Evolutionary conservation across 2,329 filamentous ascomycete genomes (phyloP), one percentile per base, ranked within the genome.

Genomic region (Fusarium haematococcum): DNA sequence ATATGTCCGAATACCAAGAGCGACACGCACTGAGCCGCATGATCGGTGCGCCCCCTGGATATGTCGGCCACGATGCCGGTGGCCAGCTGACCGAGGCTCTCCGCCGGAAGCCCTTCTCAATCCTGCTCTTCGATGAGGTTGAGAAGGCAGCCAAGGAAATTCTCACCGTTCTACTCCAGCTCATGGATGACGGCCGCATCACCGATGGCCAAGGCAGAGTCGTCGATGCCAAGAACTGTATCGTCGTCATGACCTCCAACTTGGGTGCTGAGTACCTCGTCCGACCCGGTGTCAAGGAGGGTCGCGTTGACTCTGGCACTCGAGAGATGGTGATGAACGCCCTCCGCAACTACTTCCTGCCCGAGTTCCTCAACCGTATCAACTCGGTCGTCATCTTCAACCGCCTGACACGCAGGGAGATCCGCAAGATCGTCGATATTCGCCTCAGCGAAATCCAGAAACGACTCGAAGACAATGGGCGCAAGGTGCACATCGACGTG

Each of bases 1-100:
- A 99, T 82, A 99, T 99, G 97, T 98, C 96, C 6, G 97, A 99
- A 84, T 99, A 99, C 84, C 97, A 99, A 84, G 97, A 99, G 84
- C 93, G 96, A 6, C 97, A 99, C 83, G 93, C 96, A 1, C 90
- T 99, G 16, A 97, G 95, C 82, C 92, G 97, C 70, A 98, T 99
- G 95, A 99, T 99, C 78, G 97, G 97, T 81, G 95, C 97, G 23
- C 97, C 97, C 23, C 97, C 97, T 6, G 97, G 97, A 74, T 99
- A 99, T 77, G 95, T 99, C 69, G 97, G 97, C 18, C 96, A 99
- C 81, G 97, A 99, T 80, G 91, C 97, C 35, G 97, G 97, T 77
- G 97, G 97, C 63, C 97, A 99, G 83, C 90, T 99, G 63, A 99
- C 97, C 0, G 97, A 99, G 85, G 94, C 94, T 30, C 92, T 99